Percentiles rank a stretch among this genome's conserved stretches.
Conservation (phyloP, 768 basidiomycete species). For the Pholiota microspora region DNA sequence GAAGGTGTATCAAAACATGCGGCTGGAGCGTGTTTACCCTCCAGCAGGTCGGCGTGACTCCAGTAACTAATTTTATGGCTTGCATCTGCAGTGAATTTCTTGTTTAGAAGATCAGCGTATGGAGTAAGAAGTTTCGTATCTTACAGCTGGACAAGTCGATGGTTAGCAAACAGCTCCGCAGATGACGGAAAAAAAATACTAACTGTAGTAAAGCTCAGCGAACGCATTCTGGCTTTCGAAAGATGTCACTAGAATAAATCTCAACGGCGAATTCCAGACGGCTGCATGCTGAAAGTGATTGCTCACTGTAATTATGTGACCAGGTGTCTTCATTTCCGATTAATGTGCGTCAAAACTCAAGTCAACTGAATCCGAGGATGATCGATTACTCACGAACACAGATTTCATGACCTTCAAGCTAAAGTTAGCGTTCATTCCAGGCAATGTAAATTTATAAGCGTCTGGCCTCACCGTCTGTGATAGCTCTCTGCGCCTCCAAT, state of each 20-base stretch:
- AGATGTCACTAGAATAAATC: conserved; percentile 44
- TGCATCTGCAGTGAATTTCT: conserved; percentile 34
- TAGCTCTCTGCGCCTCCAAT: conserved; percentile 50
- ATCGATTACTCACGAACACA: conserved; percentile 50
- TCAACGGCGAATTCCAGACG: background rate
- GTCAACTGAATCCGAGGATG: background rate
- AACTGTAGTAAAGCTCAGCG: conserved; percentile 77
- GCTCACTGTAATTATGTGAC: conserved; percentile 57
- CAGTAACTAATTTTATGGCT: conserved; percentile 53
- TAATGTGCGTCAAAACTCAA: background rate
- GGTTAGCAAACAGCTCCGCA: background rate
- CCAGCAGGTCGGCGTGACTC: conserved; percentile 62
- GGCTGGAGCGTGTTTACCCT: conserved; percentile 33
- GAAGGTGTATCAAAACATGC: background rate
- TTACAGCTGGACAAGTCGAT: conserved; percentile 18
- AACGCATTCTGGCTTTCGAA: conserved; percentile 65
- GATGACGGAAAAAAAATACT: conserved; percentile 17
- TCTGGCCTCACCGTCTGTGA: conserved; percentile 41
- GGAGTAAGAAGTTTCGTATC: background rate
- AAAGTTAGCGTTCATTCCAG: background rate
- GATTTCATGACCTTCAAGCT: conserved; percentile 48
- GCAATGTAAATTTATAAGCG: background rate
- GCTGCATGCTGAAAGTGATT: background rate
- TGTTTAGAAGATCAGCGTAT: background rate
- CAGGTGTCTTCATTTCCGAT: conserved; percentile 39